Evolutionary conservation across 208 protist species (phyloP).

Genomic region (Leishmania turanica): DNA sequence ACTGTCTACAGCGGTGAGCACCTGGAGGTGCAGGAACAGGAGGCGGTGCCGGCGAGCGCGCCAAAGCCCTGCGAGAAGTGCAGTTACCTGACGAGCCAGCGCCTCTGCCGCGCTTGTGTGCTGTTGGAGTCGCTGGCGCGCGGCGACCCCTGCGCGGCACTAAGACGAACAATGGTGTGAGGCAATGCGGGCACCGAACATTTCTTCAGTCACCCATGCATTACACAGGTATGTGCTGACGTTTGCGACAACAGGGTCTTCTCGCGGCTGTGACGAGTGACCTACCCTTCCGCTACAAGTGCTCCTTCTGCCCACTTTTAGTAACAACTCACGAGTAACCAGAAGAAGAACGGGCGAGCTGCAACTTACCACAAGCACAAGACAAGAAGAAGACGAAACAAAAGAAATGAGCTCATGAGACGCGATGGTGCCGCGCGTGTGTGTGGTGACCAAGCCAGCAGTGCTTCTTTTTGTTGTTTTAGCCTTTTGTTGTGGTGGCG

Average conservation of each 20-base stretch:
- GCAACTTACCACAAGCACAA: not conserved
- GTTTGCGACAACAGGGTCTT: not conserved
- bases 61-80: conserved; percentile 81
- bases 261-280: not conserved
- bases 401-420: too few species aligned
- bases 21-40: conserved; percentile 61
- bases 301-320: not conserved
- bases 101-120: conserved; percentile 94
- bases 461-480: not conserved
- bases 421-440: not conserved
- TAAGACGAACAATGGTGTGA: conserved; percentile 34
- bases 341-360: not conserved
- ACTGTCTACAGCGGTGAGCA: conserved; percentile 92
- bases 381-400: not conserved
- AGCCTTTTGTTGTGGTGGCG: too few species aligned
- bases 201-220: not conserved
- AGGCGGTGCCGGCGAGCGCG: conserved; percentile 36
- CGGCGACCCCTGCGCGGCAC: conserved; percentile 50
- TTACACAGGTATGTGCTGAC: not conserved
- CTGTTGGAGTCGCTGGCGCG: conserved; percentile 90
- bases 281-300: not conserved
- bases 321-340: not conserved
- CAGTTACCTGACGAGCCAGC: conserved; percentile 92
- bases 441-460: not conserved
- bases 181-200: too few species aligned